Percentiles rank a stretch among this genome's conserved stretches.
Conservation (phyloP, 2,329 filamentous ascomycete species). For the Hypoxylon sp. region DNA sequence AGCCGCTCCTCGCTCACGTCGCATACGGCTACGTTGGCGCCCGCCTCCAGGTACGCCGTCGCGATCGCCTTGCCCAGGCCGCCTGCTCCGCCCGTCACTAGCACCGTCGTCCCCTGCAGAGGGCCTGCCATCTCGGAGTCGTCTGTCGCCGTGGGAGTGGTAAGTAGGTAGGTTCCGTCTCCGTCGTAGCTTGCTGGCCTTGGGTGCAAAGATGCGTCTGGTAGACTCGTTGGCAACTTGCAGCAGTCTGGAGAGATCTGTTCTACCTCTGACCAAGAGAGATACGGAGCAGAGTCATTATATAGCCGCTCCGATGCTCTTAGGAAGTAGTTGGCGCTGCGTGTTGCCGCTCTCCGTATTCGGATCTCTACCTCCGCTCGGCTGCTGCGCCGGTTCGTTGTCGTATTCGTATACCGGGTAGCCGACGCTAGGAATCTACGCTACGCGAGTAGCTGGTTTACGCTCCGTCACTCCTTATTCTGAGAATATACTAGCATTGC, state of each 20-base stretch:
- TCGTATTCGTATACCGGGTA: neutral
- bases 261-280: too few species aligned
- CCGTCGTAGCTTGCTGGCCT: too few species aligned
- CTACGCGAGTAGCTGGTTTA: neutral
- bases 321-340: too few species aligned
- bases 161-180: too few species aligned
- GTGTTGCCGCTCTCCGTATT: neutral
- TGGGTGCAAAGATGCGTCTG: too few species aligned
- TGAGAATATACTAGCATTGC: too few species aligned
- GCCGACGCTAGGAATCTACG: neutral
- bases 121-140: slow-evolving; percentile 22
- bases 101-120: slow-evolving; percentile 41
- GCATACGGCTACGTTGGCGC: slow-evolving; percentile 47
- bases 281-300: too few species aligned
- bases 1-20: slow-evolving; percentile 42
- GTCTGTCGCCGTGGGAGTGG: too few species aligned
- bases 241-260: too few species aligned
- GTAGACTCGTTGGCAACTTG: too few species aligned
- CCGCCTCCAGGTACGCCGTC: slow-evolving; percentile 42
- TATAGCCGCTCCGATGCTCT: too few species aligned
- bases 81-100: slow-evolving; percentile 46
- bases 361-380: neutral
- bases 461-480: neutral
- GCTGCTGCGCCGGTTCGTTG: neutral
- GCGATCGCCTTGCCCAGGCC: slow-evolving; percentile 47